Percentiles rank a stretch among this genome's conserved stretches.
phyloP scores from a whole-genome alignment of 2,329 filamentous ascomycete species.

The Xylariaceae sp. region DNA sequence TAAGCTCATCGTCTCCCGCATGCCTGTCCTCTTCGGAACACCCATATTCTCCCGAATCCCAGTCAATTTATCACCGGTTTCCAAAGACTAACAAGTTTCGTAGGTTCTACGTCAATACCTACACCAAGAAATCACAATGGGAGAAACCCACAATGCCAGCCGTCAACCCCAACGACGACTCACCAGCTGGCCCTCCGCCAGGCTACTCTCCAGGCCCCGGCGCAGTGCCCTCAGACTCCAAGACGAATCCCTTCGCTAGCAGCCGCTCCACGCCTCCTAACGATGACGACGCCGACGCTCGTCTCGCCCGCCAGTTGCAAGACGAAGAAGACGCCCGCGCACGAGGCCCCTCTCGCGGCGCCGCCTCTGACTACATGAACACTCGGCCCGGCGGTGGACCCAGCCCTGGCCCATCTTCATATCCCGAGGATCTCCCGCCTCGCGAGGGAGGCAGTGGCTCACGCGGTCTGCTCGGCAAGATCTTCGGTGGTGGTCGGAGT shows the following conservation, averaged over 20 bases:
- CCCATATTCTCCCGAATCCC: too few relatives aligned
- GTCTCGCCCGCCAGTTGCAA: conserved; percentile 71
- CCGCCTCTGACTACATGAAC: conserved; percentile 32
- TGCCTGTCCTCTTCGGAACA: background rate
- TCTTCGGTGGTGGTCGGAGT: conserved; percentile 30
- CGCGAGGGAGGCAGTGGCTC: conserved; percentile 38
- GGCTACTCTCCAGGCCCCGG: conserved; percentile 55
- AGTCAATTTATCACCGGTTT: background rate
- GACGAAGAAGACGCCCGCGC: conserved; percentile 72
- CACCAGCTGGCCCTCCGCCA: conserved; percentile 61
- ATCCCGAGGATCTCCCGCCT: conserved; percentile 42
- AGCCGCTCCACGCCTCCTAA: conserved; percentile 25
- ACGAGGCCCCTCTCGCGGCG: conserved; percentile 20
- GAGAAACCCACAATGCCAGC: conserved; percentile 72
- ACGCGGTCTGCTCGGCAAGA: conserved; percentile 34
- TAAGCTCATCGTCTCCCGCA: conserved; percentile 7
- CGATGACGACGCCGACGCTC: conserved; percentile 33
- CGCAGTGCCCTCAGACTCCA: conserved; percentile 49
- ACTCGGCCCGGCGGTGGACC: conserved; percentile 28
- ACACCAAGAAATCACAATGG: conserved; percentile 89
- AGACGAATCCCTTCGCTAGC: conserved; percentile 67
- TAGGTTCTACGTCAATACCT: conserved; percentile 88
- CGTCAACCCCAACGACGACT: conserved; percentile 44
- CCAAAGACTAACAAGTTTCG: background rate
- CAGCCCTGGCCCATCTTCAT: conserved; percentile 25